A percentile compares a stretch with the other conserved stretches of the same genome.
Evolutionary conservation across 108 stramenopile genomes (phyloP).

Genomic region (Schizochytrium sp.): DNA sequence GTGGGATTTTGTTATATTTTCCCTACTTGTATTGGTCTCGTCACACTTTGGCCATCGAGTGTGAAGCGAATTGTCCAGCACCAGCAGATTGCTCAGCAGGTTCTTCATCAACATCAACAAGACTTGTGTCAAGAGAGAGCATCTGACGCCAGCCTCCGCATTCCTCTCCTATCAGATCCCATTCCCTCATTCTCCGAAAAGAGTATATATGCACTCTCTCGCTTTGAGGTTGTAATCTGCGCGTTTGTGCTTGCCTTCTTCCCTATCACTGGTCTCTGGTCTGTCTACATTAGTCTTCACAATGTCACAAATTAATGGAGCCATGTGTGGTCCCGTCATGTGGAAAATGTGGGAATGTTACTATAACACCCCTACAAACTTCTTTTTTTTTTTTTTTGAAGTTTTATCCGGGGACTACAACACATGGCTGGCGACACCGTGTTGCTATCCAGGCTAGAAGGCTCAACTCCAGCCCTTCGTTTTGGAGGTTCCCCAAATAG

Average conservation of each 20-base stretch:
- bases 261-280: slow-evolving; percentile 20
- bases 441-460: too few relatives aligned
- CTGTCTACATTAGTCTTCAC: background rate
- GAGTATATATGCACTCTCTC: background rate
- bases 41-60: background rate
- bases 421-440: too few relatives aligned
- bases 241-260: slow-evolving; percentile 1
- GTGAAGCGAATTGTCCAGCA: background rate
- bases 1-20: slow-evolving; percentile 47
- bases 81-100: background rate
- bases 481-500: too few relatives aligned
- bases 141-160: too few relatives aligned
- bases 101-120: background rate
- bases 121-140: background rate
- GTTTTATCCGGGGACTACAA: too few relatives aligned
- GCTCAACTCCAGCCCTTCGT: too few relatives aligned
- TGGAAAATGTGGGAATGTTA: too few relatives aligned
- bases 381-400: too few relatives aligned
- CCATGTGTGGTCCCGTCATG: too few relatives aligned
- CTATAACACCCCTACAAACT: too few relatives aligned
- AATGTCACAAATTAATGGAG: too few relatives aligned
- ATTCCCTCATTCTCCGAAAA: background rate
- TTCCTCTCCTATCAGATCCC: background rate
- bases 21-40: slow-evolving; percentile 28
- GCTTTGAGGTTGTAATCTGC: slow-evolving; percentile 23